These are phyloP conservation scores for Eremothecium gossypii DNA, from an alignment of 1,139 yeast species.

Conservation along the genomic window DNA sequence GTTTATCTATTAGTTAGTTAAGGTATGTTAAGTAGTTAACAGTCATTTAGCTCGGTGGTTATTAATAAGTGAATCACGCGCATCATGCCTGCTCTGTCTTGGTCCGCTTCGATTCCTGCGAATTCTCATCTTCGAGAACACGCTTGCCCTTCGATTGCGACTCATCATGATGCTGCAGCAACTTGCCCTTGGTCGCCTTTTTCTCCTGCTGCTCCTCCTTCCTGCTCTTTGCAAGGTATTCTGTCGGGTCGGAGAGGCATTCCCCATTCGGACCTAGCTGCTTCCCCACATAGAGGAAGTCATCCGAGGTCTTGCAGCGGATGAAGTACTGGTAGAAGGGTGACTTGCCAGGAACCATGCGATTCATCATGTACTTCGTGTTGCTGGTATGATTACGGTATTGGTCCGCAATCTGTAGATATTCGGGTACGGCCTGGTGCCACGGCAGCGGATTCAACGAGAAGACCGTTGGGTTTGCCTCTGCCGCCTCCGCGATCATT, in stretches of 20 bases:
- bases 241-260: slow-evolving; percentile 15
- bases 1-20: too few species aligned
- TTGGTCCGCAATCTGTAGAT: slow-evolving; percentile 42
- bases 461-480: slow-evolving; percentile 76
- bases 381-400: slow-evolving; percentile 59
- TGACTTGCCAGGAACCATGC: slow-evolving; percentile 75
- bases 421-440: slow-evolving; percentile 47
- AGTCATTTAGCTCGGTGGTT: too few species aligned
- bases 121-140: too few species aligned
- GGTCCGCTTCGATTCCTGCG: too few species aligned
- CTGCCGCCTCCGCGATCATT: slow-evolving; percentile 92
- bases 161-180: too few species aligned
- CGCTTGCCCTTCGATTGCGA: too few species aligned
- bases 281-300: slow-evolving; percentile 31
- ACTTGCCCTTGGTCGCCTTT: slow-evolving; percentile 9
- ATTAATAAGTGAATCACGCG: too few species aligned
- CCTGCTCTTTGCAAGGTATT: slow-evolving; percentile 15
- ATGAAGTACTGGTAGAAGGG: slow-evolving; percentile 50
- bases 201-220: slow-evolving; percentile 16
- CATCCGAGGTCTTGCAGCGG: slow-evolving; percentile 47
- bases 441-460: slow-evolving; percentile 42
- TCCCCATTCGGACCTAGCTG: slow-evolving; percentile 17
- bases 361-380: slow-evolving; percentile 68
- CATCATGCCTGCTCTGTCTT: too few species aligned
- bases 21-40: too few species aligned